Base-by-base conservation (phyloP, 495 filamentous ascomycete genomes). In the Trichoderma virens region DNA sequence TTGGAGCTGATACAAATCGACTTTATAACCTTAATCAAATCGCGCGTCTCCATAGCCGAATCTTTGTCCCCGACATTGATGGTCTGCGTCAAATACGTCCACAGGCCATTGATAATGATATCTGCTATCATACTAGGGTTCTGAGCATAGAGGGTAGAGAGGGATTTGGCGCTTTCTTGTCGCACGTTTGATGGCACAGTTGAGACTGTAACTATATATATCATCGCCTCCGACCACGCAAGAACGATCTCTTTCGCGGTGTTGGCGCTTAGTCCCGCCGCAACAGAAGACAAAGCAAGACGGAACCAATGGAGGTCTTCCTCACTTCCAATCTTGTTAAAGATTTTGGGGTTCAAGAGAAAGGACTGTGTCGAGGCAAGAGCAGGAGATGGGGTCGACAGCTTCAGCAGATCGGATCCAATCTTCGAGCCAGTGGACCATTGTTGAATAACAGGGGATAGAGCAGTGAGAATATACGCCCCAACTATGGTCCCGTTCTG, bases 271-370 rank as follows among this genome's bases (percentile, higher is more conserved):
- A 83, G 62, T 39, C 70, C 74, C 8, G 79, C 71, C 5, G 86
- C 78, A 34, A 88, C 77, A 31, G 86, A 83, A 9, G 82, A 74
- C 59, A 98, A 80, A 43, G 90, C 86, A 63, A 89, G 84, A 38
- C 87, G 75, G 39, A 86, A 77, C 92, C 95, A 98, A 60, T 76
- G 78, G 30, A 90, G 75, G 67, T 97, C 94, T 23, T 90, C 86
- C 47, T 89, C 83, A 7, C 75, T 75, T 5, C 79, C 74, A 20
- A 97, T 71, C 70, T 95, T 96, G 38, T 87, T 82, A 75, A 92
- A 97, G 8, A 93, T 83, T 61, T 87, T 89, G 25, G 86, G 85
- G 70, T 91, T 96, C 1, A 98, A 80, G 7, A 97, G 78, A 72
- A 93, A 93, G 0, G 92, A 93, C 11, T 88, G 85, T 13, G 84